Percentiles rank a stretch among this genome's conserved stretches.
These are phyloP conservation scores for Abrus precatorius DNA, from an alignment of 306 rosid species.

Conservation along the genomic window DNA sequence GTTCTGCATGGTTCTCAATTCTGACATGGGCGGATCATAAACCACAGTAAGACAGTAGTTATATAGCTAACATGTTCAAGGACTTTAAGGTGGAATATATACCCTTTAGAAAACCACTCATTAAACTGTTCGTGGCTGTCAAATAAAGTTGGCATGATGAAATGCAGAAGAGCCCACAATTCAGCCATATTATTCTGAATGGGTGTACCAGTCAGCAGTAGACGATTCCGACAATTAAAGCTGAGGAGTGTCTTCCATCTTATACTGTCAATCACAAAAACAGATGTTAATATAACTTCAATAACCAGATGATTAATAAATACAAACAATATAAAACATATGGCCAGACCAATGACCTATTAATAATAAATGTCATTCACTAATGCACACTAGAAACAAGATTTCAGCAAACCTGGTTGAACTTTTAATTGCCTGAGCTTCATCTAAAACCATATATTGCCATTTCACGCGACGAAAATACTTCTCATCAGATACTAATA, in stretches of 20 bases:
- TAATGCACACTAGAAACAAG: constrained; percentile 34
- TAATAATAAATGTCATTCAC: constrained; percentile 14
- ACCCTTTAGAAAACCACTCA: constrained; percentile 99
- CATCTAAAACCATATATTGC: constrained; percentile 99
- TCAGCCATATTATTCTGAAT: constrained; percentile 99
- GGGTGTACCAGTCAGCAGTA: constrained; percentile 96
- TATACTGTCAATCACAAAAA: constrained; percentile 69
- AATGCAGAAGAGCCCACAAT: constrained; percentile 98
- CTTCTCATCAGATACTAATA: constrained; percentile 90
- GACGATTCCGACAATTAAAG: constrained; percentile 96
- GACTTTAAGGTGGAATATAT: constrained; percentile 46
- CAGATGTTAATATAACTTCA: constrained; percentile 34
- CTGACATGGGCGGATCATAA: constrained; percentile 56
- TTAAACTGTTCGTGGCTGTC: constrained; percentile 99
- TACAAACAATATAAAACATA: constrained; percentile 11
- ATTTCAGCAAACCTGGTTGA: constrained; percentile 72
- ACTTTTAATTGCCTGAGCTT: constrained; percentile 99
- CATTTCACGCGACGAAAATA: constrained; percentile 93
- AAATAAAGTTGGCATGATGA: constrained; percentile 97
- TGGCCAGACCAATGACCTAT: constrained; percentile 32
- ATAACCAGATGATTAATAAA: constrained; percentile 15
- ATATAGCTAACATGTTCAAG: constrained; percentile 31
- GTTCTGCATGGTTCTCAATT: constrained; percentile 98
- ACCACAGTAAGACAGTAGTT: constrained; percentile 31
- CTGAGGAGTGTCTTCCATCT: constrained; percentile 99